Percentiles rank a stretch among this genome's conserved stretches.
phyloP scores from a whole-genome alignment of 2,329 filamentous ascomycete genomes.

The Chaetothyriales sp. region DNA sequence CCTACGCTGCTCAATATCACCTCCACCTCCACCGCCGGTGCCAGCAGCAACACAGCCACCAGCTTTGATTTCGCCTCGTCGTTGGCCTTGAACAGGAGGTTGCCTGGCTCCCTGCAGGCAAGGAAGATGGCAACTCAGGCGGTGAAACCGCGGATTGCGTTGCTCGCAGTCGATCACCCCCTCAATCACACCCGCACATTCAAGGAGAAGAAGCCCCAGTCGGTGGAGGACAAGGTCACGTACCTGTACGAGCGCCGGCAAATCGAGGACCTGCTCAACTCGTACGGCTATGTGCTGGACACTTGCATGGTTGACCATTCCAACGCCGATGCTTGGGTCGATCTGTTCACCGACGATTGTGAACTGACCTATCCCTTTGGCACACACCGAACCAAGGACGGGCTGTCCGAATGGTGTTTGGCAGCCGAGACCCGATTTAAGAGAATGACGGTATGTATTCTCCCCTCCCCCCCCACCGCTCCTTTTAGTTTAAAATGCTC shows the following conservation, averaged over 20 bases:
- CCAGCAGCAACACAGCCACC: too few species aligned
- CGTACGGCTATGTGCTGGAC: conserved; percentile 22
- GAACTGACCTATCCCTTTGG: conserved; percentile 6
- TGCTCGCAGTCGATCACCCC: conserved; percentile 3
- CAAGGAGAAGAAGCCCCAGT: conserved; percentile 1
- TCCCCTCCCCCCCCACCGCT: too few species aligned
- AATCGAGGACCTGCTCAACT: conserved; percentile 41
- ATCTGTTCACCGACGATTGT: conserved; percentile 8
- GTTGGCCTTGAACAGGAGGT: neutral
- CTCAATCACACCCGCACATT: neutral
- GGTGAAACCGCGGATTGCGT: conserved; percentile 1
- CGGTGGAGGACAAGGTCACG: conserved; percentile 2
- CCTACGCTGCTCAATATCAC: too few species aligned
- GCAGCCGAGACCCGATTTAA: conserved; percentile 5
- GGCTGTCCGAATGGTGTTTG: conserved; percentile 6
- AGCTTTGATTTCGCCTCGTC: neutral
- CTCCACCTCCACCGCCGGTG: too few species aligned
- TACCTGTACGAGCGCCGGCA: conserved; percentile 18
- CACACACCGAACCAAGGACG: conserved; percentile 3
- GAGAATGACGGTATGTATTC: conserved; percentile 5
- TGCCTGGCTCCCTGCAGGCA: too few species aligned
- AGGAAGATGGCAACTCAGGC: neutral
- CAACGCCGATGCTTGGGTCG: conserved; percentile 3
- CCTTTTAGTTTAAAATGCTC: neutral
- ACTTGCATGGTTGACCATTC: conserved; percentile 4